Percentiles rank a stretch among this genome's conserved stretches.
Evolutionary conservation across 129 eudicot genomes (phyloP).

Genomic region (Logfia minima): DNA sequence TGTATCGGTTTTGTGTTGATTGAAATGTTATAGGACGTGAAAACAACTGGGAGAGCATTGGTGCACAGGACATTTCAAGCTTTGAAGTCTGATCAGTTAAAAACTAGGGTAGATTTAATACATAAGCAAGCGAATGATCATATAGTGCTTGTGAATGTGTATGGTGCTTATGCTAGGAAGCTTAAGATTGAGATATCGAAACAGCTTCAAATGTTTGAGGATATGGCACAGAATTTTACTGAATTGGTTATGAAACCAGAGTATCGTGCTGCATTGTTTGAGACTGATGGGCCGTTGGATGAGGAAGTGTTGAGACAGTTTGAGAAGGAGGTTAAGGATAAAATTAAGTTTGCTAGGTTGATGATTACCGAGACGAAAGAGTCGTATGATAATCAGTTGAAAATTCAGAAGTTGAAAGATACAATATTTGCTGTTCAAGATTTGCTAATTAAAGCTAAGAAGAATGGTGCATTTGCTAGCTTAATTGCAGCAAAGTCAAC

Average conservation of each 20-base stretch:
- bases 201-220: slow-evolving; percentile 65
- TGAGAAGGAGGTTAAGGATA: slow-evolving; percentile 93
- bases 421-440: slow-evolving; percentile 90
- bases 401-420: slow-evolving; percentile 87
- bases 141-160: slow-evolving; percentile 62
- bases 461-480: slow-evolving; percentile 85
- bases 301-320: slow-evolving; percentile 87
- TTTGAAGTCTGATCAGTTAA: slow-evolving; percentile 64
- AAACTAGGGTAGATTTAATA: slow-evolving; percentile 61
- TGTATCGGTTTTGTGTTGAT: slow-evolving; percentile 10
- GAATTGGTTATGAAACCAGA: slow-evolving; percentile 48
- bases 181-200: slow-evolving; percentile 60
- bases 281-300: slow-evolving; percentile 73
- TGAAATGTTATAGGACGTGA: slow-evolving; percentile 33
- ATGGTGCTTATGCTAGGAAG: slow-evolving; percentile 71
- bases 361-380: slow-evolving; percentile 81
- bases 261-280: slow-evolving; percentile 56
- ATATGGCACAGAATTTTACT: slow-evolving; percentile 49
- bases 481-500: slow-evolving; percentile 82
- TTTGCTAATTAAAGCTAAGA: slow-evolving; percentile 75
- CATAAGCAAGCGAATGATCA: slow-evolving; percentile 72
- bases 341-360: slow-evolving; percentile 68
- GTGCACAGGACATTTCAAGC: slow-evolving; percentile 58
- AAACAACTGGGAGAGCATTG: slow-evolving; percentile 64
- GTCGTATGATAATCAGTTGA: slow-evolving; percentile 85